These are phyloP conservation scores for Monilinia laxa DNA, from an alignment of 2,329 filamentous ascomycete species.

Conservation along the genomic window DNA sequence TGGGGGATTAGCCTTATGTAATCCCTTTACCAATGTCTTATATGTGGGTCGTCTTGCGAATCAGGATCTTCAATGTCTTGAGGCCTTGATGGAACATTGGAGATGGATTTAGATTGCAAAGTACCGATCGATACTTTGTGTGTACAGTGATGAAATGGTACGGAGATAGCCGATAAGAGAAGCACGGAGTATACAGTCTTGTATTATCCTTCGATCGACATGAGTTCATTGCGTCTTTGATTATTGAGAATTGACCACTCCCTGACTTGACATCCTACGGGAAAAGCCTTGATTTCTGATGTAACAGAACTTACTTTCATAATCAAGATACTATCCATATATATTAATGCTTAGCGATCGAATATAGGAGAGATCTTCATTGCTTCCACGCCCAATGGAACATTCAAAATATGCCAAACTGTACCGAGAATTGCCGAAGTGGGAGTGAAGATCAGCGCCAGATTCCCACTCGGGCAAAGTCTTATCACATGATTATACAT, in stretches of 20 bases:
- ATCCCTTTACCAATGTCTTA: background rate
- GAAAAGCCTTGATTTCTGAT: background rate
- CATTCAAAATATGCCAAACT: background rate
- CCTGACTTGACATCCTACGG: background rate
- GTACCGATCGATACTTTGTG: background rate
- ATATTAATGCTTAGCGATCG: conserved; percentile 11
- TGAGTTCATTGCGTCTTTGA: background rate
- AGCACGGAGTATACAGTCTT: no score
- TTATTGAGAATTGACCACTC: background rate
- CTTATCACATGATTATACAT: conserved; percentile 3
- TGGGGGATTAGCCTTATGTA: background rate
- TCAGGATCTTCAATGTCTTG: background rate
- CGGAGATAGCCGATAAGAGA: background rate
- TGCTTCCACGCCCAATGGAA: conserved; percentile 18
- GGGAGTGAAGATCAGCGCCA: background rate
- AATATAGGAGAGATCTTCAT: conserved; percentile 17
- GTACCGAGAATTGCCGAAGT: conserved; percentile 1
- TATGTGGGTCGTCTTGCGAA: background rate
- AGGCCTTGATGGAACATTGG: background rate
- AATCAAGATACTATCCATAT: background rate
- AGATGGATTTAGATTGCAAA: background rate
- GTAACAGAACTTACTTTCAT: background rate
- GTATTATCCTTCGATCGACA: background rate
- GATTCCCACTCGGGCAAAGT: background rate
- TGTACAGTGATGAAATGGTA: background rate